Conservation (phyloP, 2,329 filamentous ascomycete species). For the Monosporascus sp. region DNA sequence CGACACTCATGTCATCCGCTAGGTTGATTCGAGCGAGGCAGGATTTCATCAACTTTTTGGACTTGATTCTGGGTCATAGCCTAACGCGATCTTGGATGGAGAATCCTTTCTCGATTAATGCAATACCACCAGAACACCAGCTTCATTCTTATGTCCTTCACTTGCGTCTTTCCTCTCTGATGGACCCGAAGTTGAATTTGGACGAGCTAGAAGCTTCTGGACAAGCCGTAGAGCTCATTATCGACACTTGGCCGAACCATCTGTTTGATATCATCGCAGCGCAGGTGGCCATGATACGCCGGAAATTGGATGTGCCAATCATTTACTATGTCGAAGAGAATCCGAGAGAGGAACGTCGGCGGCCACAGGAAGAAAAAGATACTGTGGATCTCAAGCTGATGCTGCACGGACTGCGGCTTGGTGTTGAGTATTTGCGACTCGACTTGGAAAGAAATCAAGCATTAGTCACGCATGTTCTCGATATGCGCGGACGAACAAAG, state of each 20-base stretch:
- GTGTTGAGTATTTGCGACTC: constrained; percentile 60
- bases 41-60: constrained; percentile 55
- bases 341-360: constrained; percentile 36
- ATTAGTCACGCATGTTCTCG: constrained; percentile 43
- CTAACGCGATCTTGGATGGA: constrained; percentile 48
- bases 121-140: constrained; percentile 53
- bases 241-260: constrained; percentile 51
- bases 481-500: constrained; percentile 50
- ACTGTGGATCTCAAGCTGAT: constrained; percentile 51
- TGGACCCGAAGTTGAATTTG: constrained; percentile 45
- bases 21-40: constrained; percentile 54
- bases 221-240: constrained; percentile 55
- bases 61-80: constrained; percentile 49
- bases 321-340: constrained; percentile 52
- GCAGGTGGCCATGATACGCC: constrained; percentile 52
- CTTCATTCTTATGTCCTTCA: constrained; percentile 57
- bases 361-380: constrained; percentile 33
- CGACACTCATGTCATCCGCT: constrained; percentile 48
- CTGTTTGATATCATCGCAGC: constrained; percentile 45
- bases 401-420: constrained; percentile 59
- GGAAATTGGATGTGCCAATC: constrained; percentile 51
- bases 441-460: constrained; percentile 53
- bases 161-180: constrained; percentile 54
- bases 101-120: constrained; percentile 55
- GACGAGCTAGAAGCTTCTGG: constrained; percentile 51